These are phyloP conservation scores for Globisporangium rhizosaccharum DNA, from an alignment of 352 stramenopile genomes.

Conservation along the genomic window DNA sequence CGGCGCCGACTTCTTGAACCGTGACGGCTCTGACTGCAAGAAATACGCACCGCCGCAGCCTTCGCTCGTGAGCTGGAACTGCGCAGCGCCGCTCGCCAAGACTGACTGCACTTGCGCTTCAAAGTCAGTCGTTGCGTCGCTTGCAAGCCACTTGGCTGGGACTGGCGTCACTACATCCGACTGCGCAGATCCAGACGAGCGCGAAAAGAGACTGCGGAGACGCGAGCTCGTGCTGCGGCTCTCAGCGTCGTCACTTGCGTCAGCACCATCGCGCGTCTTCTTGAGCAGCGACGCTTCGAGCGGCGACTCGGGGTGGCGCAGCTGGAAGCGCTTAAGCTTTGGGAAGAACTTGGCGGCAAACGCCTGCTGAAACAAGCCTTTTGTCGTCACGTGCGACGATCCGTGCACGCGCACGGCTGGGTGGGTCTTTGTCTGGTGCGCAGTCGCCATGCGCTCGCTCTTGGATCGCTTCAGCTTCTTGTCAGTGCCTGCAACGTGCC, in stretches of 20 bases:
- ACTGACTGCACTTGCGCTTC: slow-evolving; percentile 36
- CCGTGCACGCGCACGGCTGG: slow-evolving; percentile 4
- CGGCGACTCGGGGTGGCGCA: slow-evolving; percentile 3
- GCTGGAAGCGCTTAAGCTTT: slow-evolving; percentile 7
- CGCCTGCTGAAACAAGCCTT: slow-evolving; percentile 11
- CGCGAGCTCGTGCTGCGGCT: slow-evolving; percentile 5
- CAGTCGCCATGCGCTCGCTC: slow-evolving; percentile 8
- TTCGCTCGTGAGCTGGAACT: slow-evolving; percentile 67
- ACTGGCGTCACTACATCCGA: not conserved
- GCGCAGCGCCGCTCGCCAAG: slow-evolving; percentile 21
- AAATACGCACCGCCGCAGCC: slow-evolving; percentile 79
- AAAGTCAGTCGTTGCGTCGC: slow-evolving; percentile 35
- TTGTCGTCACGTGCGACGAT: slow-evolving; percentile 4
- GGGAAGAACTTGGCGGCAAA: slow-evolving; percentile 10
- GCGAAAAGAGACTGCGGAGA: slow-evolving; percentile 2
- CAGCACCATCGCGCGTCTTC: not conserved
- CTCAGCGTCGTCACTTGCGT: not conserved
- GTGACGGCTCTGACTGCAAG: slow-evolving; percentile 20
- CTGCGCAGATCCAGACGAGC: not conserved
- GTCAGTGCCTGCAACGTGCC: not conserved
- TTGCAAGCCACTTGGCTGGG: slow-evolving; percentile 37
- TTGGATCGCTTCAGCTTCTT: slow-evolving; percentile 10
- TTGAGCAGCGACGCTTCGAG: not conserved
- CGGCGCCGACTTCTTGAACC: slow-evolving; percentile 18
- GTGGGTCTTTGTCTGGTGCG: not conserved